Percentiles rank a stretch among this genome's conserved stretches.
phyloP scores from a whole-genome alignment of 2,329 filamentous ascomycete species.

The Zymoseptoria ardabiliae region DNA sequence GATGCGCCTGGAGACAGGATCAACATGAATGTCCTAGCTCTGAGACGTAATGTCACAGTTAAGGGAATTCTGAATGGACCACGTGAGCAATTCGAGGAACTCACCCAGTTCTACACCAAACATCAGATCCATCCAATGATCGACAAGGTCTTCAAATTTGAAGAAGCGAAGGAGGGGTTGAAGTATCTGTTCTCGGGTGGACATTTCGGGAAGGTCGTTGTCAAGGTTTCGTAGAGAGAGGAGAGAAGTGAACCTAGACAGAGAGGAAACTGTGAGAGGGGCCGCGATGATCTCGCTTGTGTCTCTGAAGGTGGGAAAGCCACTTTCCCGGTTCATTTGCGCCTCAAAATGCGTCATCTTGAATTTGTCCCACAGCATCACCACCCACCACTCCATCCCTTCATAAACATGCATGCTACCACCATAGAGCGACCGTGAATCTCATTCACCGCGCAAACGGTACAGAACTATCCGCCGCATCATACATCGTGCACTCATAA shows the following conservation, averaged over 20 bases:
- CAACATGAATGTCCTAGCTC: slow-evolving; percentile 53
- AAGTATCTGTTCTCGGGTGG: slow-evolving; percentile 31
- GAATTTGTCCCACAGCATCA: background rate
- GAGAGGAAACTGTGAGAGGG: no score
- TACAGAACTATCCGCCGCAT: background rate
- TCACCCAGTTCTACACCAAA: slow-evolving; percentile 36
- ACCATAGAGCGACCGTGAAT: background rate
- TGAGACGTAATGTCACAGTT: slow-evolving; percentile 46
- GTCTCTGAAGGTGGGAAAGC: no score
- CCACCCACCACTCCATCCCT: background rate
- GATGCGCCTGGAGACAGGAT: slow-evolving; percentile 48
- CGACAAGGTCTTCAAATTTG: slow-evolving; percentile 35
- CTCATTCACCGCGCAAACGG: background rate
- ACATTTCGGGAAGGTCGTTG: slow-evolving; percentile 34
- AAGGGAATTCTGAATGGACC: slow-evolving; percentile 50
- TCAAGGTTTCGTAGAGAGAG: slow-evolving; percentile 18
- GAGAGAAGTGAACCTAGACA: no score
- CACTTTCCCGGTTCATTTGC: background rate
- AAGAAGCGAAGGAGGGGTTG: slow-evolving; percentile 28
- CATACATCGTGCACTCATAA: slow-evolving; percentile 4
- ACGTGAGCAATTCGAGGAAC: slow-evolving; percentile 50
- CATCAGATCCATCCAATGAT: slow-evolving; percentile 37
- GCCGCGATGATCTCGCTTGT: no score
- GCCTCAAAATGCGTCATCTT: background rate
- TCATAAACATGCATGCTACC: background rate